Evolutionary conservation across 2,329 filamentous ascomycete genomes (phyloP), one percentile per base, ranked within the genome.

Genomic region (Ophiocordyceps sinensis): DNA sequence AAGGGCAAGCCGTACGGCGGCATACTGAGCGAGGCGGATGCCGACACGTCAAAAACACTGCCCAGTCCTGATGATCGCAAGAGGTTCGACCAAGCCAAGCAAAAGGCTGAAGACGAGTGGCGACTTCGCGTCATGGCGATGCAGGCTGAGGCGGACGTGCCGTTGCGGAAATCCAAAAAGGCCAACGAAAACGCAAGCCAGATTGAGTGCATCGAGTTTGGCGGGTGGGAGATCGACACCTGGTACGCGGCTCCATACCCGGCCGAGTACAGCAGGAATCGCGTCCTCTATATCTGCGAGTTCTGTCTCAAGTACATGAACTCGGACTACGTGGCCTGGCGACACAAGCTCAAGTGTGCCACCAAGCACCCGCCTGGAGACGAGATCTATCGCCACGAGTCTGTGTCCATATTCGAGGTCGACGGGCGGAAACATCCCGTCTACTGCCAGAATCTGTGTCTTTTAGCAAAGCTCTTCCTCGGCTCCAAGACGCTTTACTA

Each of bases 221-320:
- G 91, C 37, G 86, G 87, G 40, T 93, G 83, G 71, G 91, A 98
- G 60, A 98, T 98, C 51, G 91, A 98, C 58, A 98, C 91, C 3
- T 96, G 91, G 88, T 95, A 98, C 63, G 89, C 91, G 28, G 91
- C 91, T 32, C 93, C 91, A 12, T 98, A 98, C 57, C 91, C 91
- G 0, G 91, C 95, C 58, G 91, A 98, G 62, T 98, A 98, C 67
- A 96, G 87, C 59, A 79, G 89, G 48, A 96, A 98, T 57, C 81
- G 85, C 28, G 84, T 94, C 31, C 73, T 98, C n/a, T 96, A 94
- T 62, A 96, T 98, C 47, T 98, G 91, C 70, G 93, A 98, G 60
- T 98, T 96, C 61, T 98, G 91, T 58, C 70, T 98, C 45, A 98
- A 96, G 63, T 98, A 98, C 65, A 95, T 98, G 87, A 94, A 93